phyloP scores from a whole-genome alignment of 768 basidiomycete genomes.

The Myochromella boudieri region DNA sequence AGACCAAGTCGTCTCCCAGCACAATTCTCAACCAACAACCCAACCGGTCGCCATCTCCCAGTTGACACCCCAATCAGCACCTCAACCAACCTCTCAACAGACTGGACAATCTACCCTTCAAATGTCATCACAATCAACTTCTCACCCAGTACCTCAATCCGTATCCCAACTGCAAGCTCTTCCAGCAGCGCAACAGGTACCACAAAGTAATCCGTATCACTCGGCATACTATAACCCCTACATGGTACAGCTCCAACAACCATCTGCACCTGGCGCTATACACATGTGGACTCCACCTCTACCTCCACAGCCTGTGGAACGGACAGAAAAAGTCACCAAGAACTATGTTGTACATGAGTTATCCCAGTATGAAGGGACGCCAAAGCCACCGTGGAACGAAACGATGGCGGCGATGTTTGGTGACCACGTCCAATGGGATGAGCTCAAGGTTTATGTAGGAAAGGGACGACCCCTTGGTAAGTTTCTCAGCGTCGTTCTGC shows the following conservation, averaged over 20 bases:
- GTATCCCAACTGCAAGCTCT: too few relatives aligned
- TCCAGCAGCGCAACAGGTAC: neutral
- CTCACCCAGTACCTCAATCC: too few relatives aligned
- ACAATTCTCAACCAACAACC: conserved; percentile 6
- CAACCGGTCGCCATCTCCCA: neutral
- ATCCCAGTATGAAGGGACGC: conserved; percentile 41
- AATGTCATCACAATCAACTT: conserved; percentile 1
- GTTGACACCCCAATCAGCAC: neutral
- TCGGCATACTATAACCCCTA: conserved; percentile 17
- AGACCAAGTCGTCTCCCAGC: neutral
- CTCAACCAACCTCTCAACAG: conserved; percentile 3
- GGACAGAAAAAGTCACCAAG: conserved; percentile 54
- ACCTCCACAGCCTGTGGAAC: conserved; percentile 28
- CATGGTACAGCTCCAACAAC: conserved; percentile 13
- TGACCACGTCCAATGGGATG: conserved; percentile 79
- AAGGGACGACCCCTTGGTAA: conserved; percentile 67
- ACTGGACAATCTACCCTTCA: conserved; percentile 5
- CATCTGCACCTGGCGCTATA: neutral
- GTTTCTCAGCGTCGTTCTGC: conserved; percentile 18
- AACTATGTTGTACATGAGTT: conserved; percentile 74
- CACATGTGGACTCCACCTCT: conserved; percentile 9
- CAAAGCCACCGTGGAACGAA: conserved; percentile 63
- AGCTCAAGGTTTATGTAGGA: conserved; percentile 60
- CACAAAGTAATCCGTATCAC: conserved; percentile 15
- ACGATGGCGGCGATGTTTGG: conserved; percentile 88